Evolutionary conservation across 2,329 filamentous ascomycete species (phyloP), one percentile per base, ranked within the genome.

Genomic region (Epichloe sibirici): DNA sequence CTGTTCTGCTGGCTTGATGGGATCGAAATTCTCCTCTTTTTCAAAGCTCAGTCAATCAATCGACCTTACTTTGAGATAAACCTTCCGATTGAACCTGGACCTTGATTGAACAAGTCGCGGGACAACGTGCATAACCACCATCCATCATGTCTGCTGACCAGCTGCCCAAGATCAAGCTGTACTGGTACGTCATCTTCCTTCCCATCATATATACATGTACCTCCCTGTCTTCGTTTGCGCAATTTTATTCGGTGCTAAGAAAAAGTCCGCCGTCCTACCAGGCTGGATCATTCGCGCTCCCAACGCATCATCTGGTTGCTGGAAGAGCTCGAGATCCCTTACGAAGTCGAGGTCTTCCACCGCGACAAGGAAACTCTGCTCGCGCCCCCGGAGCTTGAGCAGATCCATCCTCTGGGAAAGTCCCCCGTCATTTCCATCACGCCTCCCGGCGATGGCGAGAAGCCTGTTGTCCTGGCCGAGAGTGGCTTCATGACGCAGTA

Each of bases 261-360:
- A 11, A 31, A 11, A 31, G 28, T 31, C 31, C 3, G 8, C 15
- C 23, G 12, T 38, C 15, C 12, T 11, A 3, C n/a, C 58, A 94
- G 89, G 89, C 84, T 95, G 55, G 80, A 91, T 60, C 75, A 85
- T 60, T 94, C 89, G 52, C 86, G 90, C 59, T 82, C 87, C 12
- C 88, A 94, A 67, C 82, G 88, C 56, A 85, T 91, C 54, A 72
- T 93, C 45, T 95, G 88, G 87, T 82, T 95, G 6, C 78, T 95
- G 44, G 87, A 93, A 65, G 88, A 91, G 67, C 82, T 93, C 56
- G 77, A 85, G 44, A 68, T 95, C 37, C 77, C 84, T 31, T 95
- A 95, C 69, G 81, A 90, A 56, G 71, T 96, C 53, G 81, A 91
- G 62, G 76, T 85, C 51, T 93, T 86, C 75, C 88, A 88, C 66